Evolutionary conservation across 2,329 filamentous ascomycete species (phyloP).

Genomic region (Hyphodiscus sp.): DNA sequence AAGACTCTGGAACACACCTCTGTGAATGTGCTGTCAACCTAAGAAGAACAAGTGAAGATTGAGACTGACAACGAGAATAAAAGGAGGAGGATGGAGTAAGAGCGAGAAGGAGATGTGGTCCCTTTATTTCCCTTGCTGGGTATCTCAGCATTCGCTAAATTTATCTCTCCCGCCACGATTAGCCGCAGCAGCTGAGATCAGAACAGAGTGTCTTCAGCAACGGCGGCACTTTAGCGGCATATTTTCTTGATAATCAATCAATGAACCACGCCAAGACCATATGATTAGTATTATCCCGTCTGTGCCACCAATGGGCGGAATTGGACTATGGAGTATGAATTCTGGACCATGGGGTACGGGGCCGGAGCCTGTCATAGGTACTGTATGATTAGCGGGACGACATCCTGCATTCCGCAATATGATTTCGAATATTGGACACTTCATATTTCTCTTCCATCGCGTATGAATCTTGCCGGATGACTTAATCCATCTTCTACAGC

Average conservation of each 20-base stretch:
- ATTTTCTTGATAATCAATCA: neutral
- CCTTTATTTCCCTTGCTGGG: constrained; percentile 15
- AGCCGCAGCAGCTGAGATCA: neutral
- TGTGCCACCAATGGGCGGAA: neutral
- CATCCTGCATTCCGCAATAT: no score
- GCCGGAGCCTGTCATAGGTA: no score
- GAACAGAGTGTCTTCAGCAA: constrained; percentile 13
- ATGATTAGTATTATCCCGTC: neutral
- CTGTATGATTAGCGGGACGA: no score
- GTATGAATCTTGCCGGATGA: neutral
- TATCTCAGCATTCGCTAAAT: constrained; percentile 3
- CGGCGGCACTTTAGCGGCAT: neutral
- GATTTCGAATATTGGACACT: no score
- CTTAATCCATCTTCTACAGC: neutral
- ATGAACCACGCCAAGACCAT: no score
- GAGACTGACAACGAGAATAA: neutral
- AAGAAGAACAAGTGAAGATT: neutral
- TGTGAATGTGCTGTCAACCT: neutral
- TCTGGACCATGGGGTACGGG: no score
- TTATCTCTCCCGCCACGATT: neutral
- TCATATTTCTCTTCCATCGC: neutral
- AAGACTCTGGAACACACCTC: neutral
- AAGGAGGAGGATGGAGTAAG: neutral
- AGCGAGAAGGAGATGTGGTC: constrained; percentile 21
- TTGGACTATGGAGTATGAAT: neutral